phyloP scores from a whole-genome alignment of 306 rosid species.

The Begonia peltatifolia region DNA sequence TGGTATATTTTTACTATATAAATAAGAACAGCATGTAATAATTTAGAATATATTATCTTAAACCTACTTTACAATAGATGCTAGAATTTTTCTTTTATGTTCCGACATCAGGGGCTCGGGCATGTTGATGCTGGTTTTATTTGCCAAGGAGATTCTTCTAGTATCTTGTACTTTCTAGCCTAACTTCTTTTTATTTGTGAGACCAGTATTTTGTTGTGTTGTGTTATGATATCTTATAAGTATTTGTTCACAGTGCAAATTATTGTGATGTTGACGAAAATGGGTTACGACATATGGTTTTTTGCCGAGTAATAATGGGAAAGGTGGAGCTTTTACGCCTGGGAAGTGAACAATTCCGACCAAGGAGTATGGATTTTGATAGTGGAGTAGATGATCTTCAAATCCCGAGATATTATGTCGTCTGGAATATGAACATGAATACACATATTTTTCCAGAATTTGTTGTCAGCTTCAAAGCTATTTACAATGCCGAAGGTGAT shows the following conservation, averaged over 20 bases:
- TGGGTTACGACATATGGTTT: slow-evolving; percentile 44
- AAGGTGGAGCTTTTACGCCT: slow-evolving; percentile 49
- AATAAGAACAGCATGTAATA: too few species aligned
- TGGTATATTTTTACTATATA: too few species aligned
- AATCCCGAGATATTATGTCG: slow-evolving; percentile 35
- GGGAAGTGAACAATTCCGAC: slow-evolving; percentile 51
- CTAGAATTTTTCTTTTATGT: too few species aligned
- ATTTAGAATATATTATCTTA: too few species aligned
- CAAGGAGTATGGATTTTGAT: slow-evolving; percentile 60
- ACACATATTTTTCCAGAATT: slow-evolving; percentile 78
- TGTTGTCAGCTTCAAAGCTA: slow-evolving; percentile 59
- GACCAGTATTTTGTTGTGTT: too few species aligned
- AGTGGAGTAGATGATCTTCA: slow-evolving; percentile 74
- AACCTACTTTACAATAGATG: too few species aligned
- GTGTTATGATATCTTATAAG: too few species aligned
- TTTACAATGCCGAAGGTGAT: not conserved
- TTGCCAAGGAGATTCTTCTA: too few species aligned
- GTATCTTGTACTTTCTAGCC: too few species aligned
- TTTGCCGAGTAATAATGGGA: slow-evolving; percentile 84
- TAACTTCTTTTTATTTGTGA: too few species aligned
- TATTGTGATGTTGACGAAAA: slow-evolving; percentile 79
- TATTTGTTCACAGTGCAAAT: slow-evolving; percentile 44
- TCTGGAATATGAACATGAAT: slow-evolving; percentile 76
- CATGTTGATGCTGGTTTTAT: too few species aligned
- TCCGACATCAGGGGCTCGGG: too few species aligned